These are phyloP conservation scores for Nemania serpens DNA, from an alignment of 2,329 filamentous ascomycete genomes.

Conservation along the genomic window DNA sequence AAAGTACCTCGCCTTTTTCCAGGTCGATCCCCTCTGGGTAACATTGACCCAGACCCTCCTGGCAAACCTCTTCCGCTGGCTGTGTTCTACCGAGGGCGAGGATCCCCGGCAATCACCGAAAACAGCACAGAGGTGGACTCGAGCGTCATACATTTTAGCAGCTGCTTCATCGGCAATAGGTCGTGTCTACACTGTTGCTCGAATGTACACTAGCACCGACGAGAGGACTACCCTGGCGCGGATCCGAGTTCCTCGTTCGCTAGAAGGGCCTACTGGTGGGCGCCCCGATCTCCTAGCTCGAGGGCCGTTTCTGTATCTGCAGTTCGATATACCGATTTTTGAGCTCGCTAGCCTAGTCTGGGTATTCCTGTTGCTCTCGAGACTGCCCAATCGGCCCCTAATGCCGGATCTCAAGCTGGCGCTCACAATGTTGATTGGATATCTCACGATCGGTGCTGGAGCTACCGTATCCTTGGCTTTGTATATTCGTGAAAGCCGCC, in stretches of 20 bases:
- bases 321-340: conserved; percentile 38
- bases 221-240: conserved; percentile 24
- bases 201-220: conserved; percentile 21
- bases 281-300: conserved; percentile 25
- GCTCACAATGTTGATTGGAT: conserved; percentile 21
- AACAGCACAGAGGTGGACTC: conserved; percentile 29
- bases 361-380: conserved; percentile 31
- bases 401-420: conserved; percentile 18
- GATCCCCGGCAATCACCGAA: neutral
- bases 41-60: conserved; percentile 22
- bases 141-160: conserved; percentile 30
- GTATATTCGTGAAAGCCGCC: conserved; percentile 27
- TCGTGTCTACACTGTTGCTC: conserved; percentile 29
- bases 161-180: conserved; percentile 28
- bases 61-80: conserved; percentile 10
- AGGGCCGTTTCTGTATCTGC: conserved; percentile 37
- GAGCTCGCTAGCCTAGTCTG: conserved; percentile 33
- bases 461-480: conserved; percentile 32
- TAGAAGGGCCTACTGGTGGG: conserved; percentile 26
- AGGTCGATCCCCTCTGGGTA: conserved; percentile 35
- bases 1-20: conserved; percentile 33
- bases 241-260: conserved; percentile 31
- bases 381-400: conserved; percentile 6
- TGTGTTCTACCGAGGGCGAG: neutral
- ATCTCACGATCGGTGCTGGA: conserved; percentile 29